Evolutionary conservation across 495 filamentous ascomycete species (phyloP).

Genomic region (Trypethelium eluteriae): DNA sequence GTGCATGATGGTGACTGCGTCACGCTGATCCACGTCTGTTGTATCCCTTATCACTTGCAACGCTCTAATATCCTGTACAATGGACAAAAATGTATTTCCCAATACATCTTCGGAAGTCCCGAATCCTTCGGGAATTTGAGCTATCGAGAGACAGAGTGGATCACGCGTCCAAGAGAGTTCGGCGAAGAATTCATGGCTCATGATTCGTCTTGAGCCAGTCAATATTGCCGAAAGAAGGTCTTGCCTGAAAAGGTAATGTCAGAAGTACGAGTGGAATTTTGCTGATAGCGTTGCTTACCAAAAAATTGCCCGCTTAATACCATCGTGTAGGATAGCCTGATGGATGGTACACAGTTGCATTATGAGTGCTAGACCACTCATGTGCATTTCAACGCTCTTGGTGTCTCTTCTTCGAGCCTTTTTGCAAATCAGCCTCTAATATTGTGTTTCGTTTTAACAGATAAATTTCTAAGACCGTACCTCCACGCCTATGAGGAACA

Average conservation of each 20-base stretch:
- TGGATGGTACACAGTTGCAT: background rate
- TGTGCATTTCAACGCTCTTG: background rate
- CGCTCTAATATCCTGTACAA: background rate
- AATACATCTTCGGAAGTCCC: background rate
- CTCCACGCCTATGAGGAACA: background rate
- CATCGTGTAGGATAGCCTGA: background rate
- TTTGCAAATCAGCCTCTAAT: background rate
- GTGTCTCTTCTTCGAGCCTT: background rate
- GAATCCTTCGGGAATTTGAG: background rate
- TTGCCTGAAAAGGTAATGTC: background rate
- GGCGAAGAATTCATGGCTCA: background rate
- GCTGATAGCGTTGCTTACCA: background rate
- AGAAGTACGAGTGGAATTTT: background rate
- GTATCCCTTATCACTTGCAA: background rate
- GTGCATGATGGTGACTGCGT: constrained; percentile 5
- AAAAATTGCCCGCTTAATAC: background rate
- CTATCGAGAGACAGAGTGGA: background rate
- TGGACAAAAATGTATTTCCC: background rate
- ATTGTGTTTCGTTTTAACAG: background rate
- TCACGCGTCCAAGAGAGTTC: background rate
- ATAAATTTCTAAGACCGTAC: background rate
- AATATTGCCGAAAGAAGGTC: background rate
- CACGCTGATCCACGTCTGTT: background rate
- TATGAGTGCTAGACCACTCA: background rate
- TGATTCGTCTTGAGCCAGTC: background rate